Evolutionary conservation across 2,329 filamentous ascomycete species (phyloP).

Genomic region (Macrophomina tecta): DNA sequence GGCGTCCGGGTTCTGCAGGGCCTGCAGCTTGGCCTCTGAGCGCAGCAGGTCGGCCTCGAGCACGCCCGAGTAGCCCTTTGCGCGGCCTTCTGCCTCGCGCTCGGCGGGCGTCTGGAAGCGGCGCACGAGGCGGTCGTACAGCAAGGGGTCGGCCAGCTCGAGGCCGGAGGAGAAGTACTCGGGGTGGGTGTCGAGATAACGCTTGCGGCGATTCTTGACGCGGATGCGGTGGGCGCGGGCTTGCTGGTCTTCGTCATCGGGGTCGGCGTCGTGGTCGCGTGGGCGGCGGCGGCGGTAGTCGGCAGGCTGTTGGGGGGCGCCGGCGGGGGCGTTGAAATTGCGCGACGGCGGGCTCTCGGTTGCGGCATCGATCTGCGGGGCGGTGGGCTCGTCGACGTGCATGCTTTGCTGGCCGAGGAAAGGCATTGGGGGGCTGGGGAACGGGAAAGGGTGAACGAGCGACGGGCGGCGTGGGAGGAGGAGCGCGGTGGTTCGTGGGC

Average conservation of each 20-base stretch:
- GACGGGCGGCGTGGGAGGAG: slow-evolving; percentile 6
- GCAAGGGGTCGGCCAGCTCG: slow-evolving; percentile 75
- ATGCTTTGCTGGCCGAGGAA: slow-evolving; percentile 21
- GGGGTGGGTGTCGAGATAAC: slow-evolving; percentile 75
- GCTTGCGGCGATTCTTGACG: slow-evolving; percentile 76
- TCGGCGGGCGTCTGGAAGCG: slow-evolving; percentile 76
- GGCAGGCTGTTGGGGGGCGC: slow-evolving; percentile 32
- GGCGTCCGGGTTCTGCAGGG: slow-evolving; percentile 61
- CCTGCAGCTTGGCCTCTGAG: slow-evolving; percentile 75
- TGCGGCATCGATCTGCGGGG: slow-evolving; percentile 36
- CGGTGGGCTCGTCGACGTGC: slow-evolving; percentile 23
- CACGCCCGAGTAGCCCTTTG: slow-evolving; percentile 78
- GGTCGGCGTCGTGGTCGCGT: slow-evolving; percentile 26
- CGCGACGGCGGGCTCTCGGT: slow-evolving; percentile 31
- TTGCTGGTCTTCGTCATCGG: neutral
- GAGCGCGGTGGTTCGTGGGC: neutral
- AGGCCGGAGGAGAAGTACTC: slow-evolving; percentile 71
- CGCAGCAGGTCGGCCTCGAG: slow-evolving; percentile 79
- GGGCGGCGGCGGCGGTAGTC: slow-evolving; percentile 17
- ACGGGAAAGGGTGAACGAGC: slow-evolving; percentile 8
- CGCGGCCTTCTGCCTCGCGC: slow-evolving; percentile 73
- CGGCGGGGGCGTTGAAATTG: slow-evolving; percentile 37
- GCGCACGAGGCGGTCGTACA: slow-evolving; percentile 82
- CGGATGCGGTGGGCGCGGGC: slow-evolving; percentile 53
- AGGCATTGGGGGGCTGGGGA: slow-evolving; percentile 21